phyloP scores from a whole-genome alignment of 1,284 basidiomycete genomes.

The Farysia itapuensis region DNA sequence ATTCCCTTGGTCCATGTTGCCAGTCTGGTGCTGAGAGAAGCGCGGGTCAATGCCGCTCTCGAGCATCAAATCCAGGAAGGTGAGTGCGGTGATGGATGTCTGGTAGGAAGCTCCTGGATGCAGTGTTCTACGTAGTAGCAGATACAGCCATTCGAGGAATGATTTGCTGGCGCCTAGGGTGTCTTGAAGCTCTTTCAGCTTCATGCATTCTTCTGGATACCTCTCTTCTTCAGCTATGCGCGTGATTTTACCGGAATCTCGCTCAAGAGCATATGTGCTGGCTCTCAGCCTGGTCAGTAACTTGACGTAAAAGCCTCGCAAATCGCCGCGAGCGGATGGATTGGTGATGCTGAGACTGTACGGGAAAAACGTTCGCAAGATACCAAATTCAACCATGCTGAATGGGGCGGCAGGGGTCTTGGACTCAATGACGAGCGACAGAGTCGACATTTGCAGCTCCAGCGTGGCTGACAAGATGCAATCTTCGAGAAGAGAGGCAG shows the following conservation, averaged over 20 bases:
- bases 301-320: conserved; percentile 47
- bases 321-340: conserved; percentile 42
- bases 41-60: conserved; percentile 35
- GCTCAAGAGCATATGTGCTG: conserved; percentile 34
- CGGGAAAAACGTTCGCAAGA: conserved; percentile 36
- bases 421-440: conserved; percentile 43
- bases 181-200: conserved; percentile 11
- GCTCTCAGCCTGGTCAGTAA: conserved; percentile 47
- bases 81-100: conserved; percentile 40
- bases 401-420: conserved; percentile 39
- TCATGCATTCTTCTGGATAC: conserved; percentile 20
- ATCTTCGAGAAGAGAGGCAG: conserved; percentile 20
- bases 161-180: conserved; percentile 15
- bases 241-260: conserved; percentile 25
- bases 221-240: conserved; percentile 24
- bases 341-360: conserved; percentile 40
- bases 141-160: conserved; percentile 30
- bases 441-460: conserved; percentile 43
- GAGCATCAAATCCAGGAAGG: conserved; percentile 43
- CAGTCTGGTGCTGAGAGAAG: conserved; percentile 5
- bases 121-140: conserved; percentile 22
- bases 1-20: conserved; percentile 5
- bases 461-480: conserved; percentile 34
- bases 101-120: conserved; percentile 55
- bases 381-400: conserved; percentile 21